Evolutionary conservation across 2,329 filamentous ascomycete genomes (phyloP).

Genomic region (Juglanconis sp.): DNA sequence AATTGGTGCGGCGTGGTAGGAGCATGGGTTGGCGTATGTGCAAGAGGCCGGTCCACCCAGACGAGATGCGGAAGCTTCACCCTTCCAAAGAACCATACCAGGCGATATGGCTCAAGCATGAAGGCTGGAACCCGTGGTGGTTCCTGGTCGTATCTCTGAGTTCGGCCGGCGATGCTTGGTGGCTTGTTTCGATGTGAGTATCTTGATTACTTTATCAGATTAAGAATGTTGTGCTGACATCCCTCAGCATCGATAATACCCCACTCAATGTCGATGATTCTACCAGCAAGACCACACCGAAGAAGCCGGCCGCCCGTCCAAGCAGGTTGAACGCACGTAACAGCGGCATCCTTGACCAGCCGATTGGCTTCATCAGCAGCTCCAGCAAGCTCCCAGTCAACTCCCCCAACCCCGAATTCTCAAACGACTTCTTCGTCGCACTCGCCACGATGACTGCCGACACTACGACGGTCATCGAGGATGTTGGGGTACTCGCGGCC

Average conservation of each 20-base stretch:
- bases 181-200: constrained; percentile 64
- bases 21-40: constrained; percentile 62
- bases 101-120: constrained; percentile 65
- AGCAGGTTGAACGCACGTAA: constrained; percentile 5
- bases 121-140: constrained; percentile 72
- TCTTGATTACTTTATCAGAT: not conserved
- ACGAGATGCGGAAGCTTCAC: constrained; percentile 47
- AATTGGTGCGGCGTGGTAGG: constrained; percentile 57
- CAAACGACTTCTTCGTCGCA: constrained; percentile 50
- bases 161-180: constrained; percentile 74
- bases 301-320: not conserved
- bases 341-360: constrained; percentile 7
- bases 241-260: constrained; percentile 1
- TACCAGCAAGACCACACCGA: not conserved
- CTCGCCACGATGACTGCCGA: constrained; percentile 48
- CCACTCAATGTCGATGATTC: not conserved
- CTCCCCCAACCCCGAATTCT: constrained; percentile 36
- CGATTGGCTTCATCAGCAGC: constrained; percentile 33
- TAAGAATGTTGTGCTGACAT: not conserved
- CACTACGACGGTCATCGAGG: constrained; percentile 44
- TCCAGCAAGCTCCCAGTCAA: constrained; percentile 7
- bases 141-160: constrained; percentile 68
- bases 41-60: constrained; percentile 45
- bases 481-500: not conserved
- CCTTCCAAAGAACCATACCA: constrained; percentile 48